A percentile compares a stretch with the other conserved stretches of the same genome.
phyloP scores from a whole-genome alignment of 1,284 basidiomycete species.

The Cystobasidium pallidum region DNA sequence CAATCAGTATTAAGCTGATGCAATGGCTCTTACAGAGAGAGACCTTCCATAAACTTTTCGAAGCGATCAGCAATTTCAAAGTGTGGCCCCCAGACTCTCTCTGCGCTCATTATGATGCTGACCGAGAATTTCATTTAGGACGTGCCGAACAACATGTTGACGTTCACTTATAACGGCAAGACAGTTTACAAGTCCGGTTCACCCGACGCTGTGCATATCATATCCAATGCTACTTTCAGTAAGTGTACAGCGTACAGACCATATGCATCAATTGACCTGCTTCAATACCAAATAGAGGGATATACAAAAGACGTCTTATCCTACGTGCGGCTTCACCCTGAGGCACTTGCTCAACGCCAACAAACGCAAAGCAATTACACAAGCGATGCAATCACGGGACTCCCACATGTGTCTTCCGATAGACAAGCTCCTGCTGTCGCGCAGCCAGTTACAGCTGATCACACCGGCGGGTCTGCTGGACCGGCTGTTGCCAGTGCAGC shows the following conservation, averaged over 20 bases:
- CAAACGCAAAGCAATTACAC: background rate
- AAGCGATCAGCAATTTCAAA: constrained; percentile 15
- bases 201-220: constrained; percentile 20
- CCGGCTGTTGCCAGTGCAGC: background rate
- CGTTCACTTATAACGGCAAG: constrained; percentile 35
- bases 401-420: background rate
- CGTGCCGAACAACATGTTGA: background rate
- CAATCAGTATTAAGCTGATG: background rate
- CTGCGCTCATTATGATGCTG: background rate
- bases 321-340: background rate
- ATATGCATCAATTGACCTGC: background rate
- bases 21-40: constrained; percentile 2
- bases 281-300: background rate
- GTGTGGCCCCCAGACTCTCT: background rate
- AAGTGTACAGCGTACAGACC: background rate
- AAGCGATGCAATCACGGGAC: background rate
- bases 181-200: constrained; percentile 24
- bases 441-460: background rate
- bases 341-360: background rate
- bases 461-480: background rate
- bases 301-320: constrained; percentile 12
- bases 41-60: constrained; percentile 30
- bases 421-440: background rate
- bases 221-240: constrained; percentile 30
- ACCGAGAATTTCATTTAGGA: background rate